Percentiles rank a stretch among this genome's conserved stretches.
Evolutionary conservation across 2,329 filamentous ascomycete genomes (phyloP).

Genomic region (Clarireedia hainanense): DNA sequence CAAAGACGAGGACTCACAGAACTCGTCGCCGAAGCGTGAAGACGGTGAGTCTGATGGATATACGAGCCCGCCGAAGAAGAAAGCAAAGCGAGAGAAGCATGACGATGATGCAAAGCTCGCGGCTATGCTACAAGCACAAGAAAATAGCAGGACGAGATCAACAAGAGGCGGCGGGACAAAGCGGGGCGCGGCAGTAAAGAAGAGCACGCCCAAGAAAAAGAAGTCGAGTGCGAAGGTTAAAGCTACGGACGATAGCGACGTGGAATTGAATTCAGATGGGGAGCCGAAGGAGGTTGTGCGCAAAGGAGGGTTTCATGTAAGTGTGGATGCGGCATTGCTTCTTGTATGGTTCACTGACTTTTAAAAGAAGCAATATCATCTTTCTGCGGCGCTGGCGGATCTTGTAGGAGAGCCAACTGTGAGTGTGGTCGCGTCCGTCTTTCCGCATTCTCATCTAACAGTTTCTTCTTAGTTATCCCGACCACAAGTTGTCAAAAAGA

Average conservation of each 20-base stretch:
- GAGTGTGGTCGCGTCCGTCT: conserved; percentile 26
- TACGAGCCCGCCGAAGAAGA: conserved; percentile 43
- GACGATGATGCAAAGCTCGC: conserved; percentile 85
- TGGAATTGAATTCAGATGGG: conserved; percentile 53
- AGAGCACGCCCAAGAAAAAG: conserved; percentile 57
- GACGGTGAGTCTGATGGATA: conserved; percentile 17
- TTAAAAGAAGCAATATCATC: conserved; percentile 60
- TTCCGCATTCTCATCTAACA: conserved; percentile 9
- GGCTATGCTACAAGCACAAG: conserved; percentile 82
- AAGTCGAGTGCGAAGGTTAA: conserved; percentile 71
- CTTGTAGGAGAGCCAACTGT: conserved; percentile 64
- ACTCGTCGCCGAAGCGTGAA: background rate
- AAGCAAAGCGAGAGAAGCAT: conserved; percentile 47
- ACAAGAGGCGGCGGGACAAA: conserved; percentile 65
- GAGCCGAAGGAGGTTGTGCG: conserved; percentile 54
- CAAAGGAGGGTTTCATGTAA: conserved; percentile 83
- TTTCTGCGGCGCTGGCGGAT: conserved; percentile 62
- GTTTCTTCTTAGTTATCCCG: conserved; percentile 63
- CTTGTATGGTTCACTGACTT: background rate
- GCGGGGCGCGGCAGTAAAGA: conserved; percentile 46
- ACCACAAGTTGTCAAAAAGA: conserved; percentile 89
- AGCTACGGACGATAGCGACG: conserved; percentile 72
- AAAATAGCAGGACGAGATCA: conserved; percentile 64
- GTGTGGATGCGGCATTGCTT: conserved; percentile 21
- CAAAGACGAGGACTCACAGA: conserved; percentile 13